phyloP scores from a whole-genome alignment of 75 land plant genomes.

The Pseudotsuga menziesii region DNA sequence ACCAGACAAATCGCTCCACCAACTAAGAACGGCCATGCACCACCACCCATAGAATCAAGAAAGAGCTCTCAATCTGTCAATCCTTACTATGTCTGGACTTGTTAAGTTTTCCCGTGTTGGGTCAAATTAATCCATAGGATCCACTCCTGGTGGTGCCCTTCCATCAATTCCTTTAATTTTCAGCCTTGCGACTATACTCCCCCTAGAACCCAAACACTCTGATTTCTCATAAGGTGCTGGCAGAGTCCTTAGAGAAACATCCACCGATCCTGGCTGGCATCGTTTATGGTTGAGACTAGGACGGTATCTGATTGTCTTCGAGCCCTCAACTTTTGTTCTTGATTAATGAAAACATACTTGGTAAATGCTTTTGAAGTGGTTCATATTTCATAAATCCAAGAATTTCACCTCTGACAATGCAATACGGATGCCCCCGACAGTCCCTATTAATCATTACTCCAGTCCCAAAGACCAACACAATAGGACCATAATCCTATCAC shows the following conservation, averaged over 20 bases:
- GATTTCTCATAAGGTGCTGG: not conserved
- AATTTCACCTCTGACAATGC: no score
- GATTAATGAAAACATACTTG: not conserved
- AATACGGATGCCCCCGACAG: no score
- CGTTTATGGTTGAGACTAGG: slow-evolving; percentile 3
- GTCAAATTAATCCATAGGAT: not conserved
- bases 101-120: not conserved
- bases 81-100: slow-evolving; percentile 6
- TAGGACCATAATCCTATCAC: no score
- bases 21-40: slow-evolving; percentile 1
- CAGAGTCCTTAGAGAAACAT: slow-evolving; percentile 1
- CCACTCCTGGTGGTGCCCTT: slow-evolving; percentile 1
- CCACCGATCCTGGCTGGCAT: not conserved
- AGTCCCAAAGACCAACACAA: no score
- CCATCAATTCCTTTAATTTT: not conserved
- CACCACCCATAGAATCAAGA: slow-evolving; percentile 4
- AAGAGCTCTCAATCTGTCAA: slow-evolving; percentile 3
- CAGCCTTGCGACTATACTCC: not conserved
- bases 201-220: slow-evolving; percentile 1
- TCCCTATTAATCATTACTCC: no score
- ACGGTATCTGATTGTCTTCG: not conserved
- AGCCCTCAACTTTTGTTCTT: slow-evolving; percentile 3
- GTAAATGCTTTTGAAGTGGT: not conserved
- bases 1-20: slow-evolving; percentile 56
- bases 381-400: no score